Percentiles rank a stretch among this genome's conserved stretches.
Evolutionary conservation across 352 stramenopile genomes (phyloP).

Genomic region (Phytophthora sp.): DNA sequence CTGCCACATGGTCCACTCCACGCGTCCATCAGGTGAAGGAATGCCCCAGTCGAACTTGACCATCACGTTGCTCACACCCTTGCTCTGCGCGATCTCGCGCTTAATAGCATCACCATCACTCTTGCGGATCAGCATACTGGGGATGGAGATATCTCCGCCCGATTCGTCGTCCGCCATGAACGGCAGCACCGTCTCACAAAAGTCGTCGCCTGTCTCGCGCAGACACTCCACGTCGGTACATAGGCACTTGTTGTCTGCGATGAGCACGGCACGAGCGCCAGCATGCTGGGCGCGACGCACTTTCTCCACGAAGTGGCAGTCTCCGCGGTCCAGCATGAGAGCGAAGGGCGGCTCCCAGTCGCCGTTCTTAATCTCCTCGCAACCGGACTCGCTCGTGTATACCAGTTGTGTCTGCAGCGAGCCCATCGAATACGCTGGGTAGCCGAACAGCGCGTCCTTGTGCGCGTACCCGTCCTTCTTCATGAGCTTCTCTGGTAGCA

Average conservation of each 20-base stretch:
- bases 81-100: constrained; percentile 77
- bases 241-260: constrained; percentile 97
- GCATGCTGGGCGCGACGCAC: constrained; percentile 92
- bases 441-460: constrained; percentile 97
- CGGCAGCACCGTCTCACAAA: constrained; percentile 90
- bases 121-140: constrained; percentile 96
- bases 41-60: constrained; percentile 96
- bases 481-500: constrained; percentile 89
- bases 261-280: constrained; percentile 94
- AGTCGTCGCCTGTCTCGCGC: constrained; percentile 71
- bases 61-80: constrained; percentile 92
- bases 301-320: constrained; percentile 97
- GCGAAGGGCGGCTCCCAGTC: constrained; percentile 94
- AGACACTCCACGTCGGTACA: constrained; percentile 89
- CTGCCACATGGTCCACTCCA: constrained; percentile 98
- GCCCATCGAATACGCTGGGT: constrained; percentile 92
- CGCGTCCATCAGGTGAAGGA: constrained; percentile 93
- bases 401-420: constrained; percentile 91
- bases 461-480: constrained; percentile 95
- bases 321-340: constrained; percentile 95
- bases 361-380: constrained; percentile 78
- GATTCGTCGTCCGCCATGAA: constrained; percentile 95
- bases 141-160: constrained; percentile 97
- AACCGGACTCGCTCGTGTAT: constrained; percentile 82
- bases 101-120: constrained; percentile 95